Base-by-base conservation (phyloP, 192 early-diverging fungal genomes). In the Coemansia sp. region DNA sequence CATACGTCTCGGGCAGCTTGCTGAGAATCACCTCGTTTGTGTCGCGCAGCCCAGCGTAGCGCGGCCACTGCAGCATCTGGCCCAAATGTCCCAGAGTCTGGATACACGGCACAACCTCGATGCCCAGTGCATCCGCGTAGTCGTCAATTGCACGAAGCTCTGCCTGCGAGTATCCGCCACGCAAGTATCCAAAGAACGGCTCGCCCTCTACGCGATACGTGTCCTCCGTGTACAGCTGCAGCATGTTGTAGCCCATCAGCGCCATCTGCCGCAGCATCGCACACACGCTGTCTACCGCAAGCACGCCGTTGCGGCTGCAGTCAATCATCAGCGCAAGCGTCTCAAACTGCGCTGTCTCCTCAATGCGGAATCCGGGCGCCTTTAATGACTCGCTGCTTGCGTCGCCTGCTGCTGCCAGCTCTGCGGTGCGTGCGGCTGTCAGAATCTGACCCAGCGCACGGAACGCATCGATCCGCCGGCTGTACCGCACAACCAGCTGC, bases 141-240 rank as follows among this genome's bases (percentile, higher is more conserved):
- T 94, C 87, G 63, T 95, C 94, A 48, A 95, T 89, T 19, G 69
- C 67, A 0, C 78, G 68, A 13, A 94, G 82, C 65, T 95, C 92
- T n/a, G 84, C 85, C 59, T 85, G 78, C 16, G 94, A 85, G 69
- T 91, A 95, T 39, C 85, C 86, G 61, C 88, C 90, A 43, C 89
- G 83, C 66, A 92, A 57, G 69, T 92, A 91, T 5, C 90, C 90
- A 68, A 91, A 91, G 19, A 90, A 87, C 22, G 89, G 89, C 74
- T 90, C 89, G 36, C 72, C 86, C 1, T 61, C 52, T 10, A 93
- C 88, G 67, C 92, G 82, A 73, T 88, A 95, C 0, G 94, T 95
- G 61, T 95, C 94, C 61, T 95, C 94, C 2, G 94, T 95, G 74
- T 95, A 95, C 61, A 95, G 73, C 76, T 95, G 93, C 47, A 95